These are phyloP conservation scores for Aspergillus homomorphus DNA, from an alignment of 495 filamentous ascomycete genomes.

Conservation along the genomic window DNA sequence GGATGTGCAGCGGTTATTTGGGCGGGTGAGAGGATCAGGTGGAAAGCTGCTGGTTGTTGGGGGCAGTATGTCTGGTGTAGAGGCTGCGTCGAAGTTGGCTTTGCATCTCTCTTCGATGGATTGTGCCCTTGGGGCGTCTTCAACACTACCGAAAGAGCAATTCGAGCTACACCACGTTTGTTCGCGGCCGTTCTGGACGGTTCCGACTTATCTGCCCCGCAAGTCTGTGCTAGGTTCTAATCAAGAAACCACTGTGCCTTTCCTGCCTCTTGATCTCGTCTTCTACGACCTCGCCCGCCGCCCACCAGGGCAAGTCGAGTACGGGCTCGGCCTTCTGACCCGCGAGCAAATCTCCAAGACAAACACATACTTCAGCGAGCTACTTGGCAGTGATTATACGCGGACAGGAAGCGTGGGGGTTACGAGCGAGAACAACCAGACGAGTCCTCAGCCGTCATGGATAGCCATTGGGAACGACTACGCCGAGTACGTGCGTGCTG, in stretches of 20 bases:
- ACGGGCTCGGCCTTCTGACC: conserved; percentile 56
- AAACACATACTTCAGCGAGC: conserved; percentile 51
- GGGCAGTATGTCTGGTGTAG: conserved; percentile 79
- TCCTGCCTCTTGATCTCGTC: conserved; percentile 72
- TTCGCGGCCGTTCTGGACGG: conserved; percentile 67
- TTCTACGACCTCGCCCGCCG: conserved; percentile 68
- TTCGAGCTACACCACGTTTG: conserved; percentile 64
- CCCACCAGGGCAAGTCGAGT: conserved; percentile 52
- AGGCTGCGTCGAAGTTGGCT: conserved; percentile 70
- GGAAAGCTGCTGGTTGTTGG: conserved; percentile 76
- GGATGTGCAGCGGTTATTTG: conserved; percentile 18
- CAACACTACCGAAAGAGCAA: conserved; percentile 28
- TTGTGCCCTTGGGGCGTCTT: conserved; percentile 39
- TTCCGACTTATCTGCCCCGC: conserved; percentile 61
- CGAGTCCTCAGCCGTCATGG: conserved; percentile 51
- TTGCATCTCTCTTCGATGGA: conserved; percentile 60
- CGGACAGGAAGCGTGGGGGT: conserved; percentile 21
- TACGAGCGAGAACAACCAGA: conserved; percentile 17
- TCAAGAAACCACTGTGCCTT: conserved; percentile 40
- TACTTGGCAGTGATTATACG: conserved; percentile 63
- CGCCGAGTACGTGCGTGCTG: conserved; percentile 64
- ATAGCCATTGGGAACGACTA: conserved; percentile 70
- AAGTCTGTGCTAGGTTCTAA: conserved; percentile 11
- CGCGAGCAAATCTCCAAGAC: conserved; percentile 47
- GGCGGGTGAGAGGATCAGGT: conserved; percentile 15